Evolutionary conservation across 805 yeast genomes (phyloP), one percentile per base, ranked within the genome.

Genomic region (Nakazawaea molendinolei): DNA sequence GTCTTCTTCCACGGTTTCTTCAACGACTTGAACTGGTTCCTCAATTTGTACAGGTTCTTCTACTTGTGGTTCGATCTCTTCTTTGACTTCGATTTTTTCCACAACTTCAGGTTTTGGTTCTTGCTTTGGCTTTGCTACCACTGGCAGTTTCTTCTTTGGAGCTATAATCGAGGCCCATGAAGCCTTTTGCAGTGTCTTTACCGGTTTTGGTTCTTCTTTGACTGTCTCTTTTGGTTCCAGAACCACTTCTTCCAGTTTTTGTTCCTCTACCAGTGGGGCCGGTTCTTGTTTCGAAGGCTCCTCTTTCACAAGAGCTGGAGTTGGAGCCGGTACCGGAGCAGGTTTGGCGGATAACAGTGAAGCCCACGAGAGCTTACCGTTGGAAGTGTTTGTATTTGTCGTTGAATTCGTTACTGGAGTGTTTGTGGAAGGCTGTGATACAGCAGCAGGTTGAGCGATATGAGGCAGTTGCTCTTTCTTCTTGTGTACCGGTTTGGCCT

Each of bases 321-420:
- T 30, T 13, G 41, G 41, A 14, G 34, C 41, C n/a, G 28, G 36
- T 15, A 21, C 33, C 9, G 40, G 32, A 5, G 34, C 41, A 23
- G 37, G 37, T 36, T 45, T 53, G 22, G 45, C 47, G 9, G 53
- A 19, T 17, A 56, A 48, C 21, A 60, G 59, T 40, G 55, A 48
- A 31, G 61, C 61, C 61, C 61, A 56, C 8, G 61, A 55, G 3
- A 53, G 45, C 28, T 53, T 55, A 22, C 46, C 49, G 12, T 46
- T 18, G 29, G 34, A 24, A 13, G 34, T 12, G 12, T 19, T 7
- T 24, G 39, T 23, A n/a, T 34, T 12, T 25, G 41, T 10, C 5
- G 38, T 23, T 15, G 33, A 22, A 30, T 33, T 27, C 20, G 36
- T 17, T 12, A 6, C 15, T 8, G 36, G 17, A 7, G 30, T 17